Evolutionary conservation across 1,139 yeast genomes (phyloP).

Genomic region (Blastobotrys arbuscula): DNA sequence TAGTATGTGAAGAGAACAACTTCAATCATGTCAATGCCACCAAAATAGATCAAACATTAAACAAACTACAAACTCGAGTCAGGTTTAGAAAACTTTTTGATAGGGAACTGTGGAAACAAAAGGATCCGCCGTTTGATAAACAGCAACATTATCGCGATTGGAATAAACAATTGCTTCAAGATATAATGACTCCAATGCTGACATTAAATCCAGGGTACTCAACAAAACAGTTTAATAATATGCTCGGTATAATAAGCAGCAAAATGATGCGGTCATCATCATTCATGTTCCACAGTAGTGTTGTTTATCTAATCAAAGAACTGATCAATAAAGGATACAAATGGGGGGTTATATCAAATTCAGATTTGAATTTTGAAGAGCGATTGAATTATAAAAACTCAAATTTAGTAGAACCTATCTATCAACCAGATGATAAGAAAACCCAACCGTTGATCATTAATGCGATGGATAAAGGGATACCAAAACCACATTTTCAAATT

Average conservation of each 20-base stretch:
- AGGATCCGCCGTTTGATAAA: neutral
- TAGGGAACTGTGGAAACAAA: neutral
- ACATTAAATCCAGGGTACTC: neutral
- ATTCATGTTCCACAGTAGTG: slow-evolving; percentile 9
- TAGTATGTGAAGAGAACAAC: slow-evolving; percentile 1
- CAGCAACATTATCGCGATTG: neutral
- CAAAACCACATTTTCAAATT: slow-evolving; percentile 20
- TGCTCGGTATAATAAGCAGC: slow-evolving; percentile 1
- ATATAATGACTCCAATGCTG: neutral
- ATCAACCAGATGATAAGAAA: slow-evolving; percentile 1
- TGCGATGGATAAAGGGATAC: slow-evolving; percentile 22
- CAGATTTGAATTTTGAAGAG: slow-evolving; percentile 21
- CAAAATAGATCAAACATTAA: neutral
- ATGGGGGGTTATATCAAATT: slow-evolving; percentile 32
- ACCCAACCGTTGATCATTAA: slow-evolving; percentile 17
- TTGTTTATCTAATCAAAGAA: slow-evolving; percentile 4
- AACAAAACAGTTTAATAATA: neutral
- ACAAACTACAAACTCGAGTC: neutral
- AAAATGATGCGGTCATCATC: slow-evolving; percentile 1
- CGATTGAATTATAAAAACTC: slow-evolving; percentile 13
- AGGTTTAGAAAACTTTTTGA: neutral
- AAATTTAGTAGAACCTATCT: slow-evolving; percentile 8
- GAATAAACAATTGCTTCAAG: neutral
- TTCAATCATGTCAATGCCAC: neutral
- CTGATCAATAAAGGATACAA: slow-evolving; percentile 15